Conservation (phyloP, 192 early-diverging fungal species). For the Coemansia sp. region DNA sequence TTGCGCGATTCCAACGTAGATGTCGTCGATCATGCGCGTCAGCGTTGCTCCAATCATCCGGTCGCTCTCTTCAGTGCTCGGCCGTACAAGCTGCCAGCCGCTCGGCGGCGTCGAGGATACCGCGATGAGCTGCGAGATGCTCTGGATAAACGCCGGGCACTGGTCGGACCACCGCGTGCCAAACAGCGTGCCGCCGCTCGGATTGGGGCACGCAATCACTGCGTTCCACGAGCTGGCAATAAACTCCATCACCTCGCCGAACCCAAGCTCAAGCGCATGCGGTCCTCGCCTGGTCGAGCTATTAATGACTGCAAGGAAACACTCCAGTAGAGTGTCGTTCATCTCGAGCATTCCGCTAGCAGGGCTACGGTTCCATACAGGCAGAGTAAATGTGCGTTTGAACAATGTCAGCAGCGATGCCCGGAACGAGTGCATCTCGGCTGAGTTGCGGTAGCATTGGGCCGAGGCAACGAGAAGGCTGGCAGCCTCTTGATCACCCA, state of each 20-base stretch:
- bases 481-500: constrained; percentile 22
- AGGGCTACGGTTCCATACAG: constrained; percentile 12
- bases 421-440: constrained; percentile 26
- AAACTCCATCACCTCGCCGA: constrained; percentile 19
- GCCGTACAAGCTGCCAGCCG: constrained; percentile 15
- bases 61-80: constrained; percentile 15
- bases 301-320: constrained; percentile 27
- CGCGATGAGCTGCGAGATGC: constrained; percentile 34
- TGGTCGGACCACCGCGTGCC: constrained; percentile 40
- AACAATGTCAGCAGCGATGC: constrained; percentile 5
- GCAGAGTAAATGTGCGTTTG: constrained; percentile 14
- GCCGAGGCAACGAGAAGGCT: constrained; percentile 16
- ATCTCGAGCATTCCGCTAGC: constrained; percentile 9
- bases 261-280: constrained; percentile 29
- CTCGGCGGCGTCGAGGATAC: constrained; percentile 10
- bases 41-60: constrained; percentile 25
- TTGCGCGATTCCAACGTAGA: constrained; percentile 20
- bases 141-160: constrained; percentile 38
- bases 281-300: constrained; percentile 35
- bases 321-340: constrained; percentile 29
- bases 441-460: constrained; percentile 29
- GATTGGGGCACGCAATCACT: constrained; percentile 10
- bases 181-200: background rate
- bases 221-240: constrained; percentile 26
- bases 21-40: constrained; percentile 29